Evolutionary conservation across 192 early-diverging fungal genomes (phyloP).

Genomic region (Coemansia reversa): DNA sequence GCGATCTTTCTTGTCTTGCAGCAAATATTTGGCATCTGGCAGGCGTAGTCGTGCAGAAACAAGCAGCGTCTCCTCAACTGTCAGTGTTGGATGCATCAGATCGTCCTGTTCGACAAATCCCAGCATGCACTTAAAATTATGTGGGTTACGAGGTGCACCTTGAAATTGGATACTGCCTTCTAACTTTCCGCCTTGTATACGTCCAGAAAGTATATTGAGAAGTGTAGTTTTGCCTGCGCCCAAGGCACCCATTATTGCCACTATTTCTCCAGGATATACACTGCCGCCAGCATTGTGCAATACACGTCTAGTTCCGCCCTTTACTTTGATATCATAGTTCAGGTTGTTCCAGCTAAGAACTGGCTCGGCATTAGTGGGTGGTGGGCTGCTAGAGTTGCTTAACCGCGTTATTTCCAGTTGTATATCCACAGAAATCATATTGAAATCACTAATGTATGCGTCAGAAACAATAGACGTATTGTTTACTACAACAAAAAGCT

Average conservation of each 20-base stretch:
- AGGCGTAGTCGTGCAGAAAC: constrained; percentile 71
- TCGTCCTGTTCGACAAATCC: constrained; percentile 54
- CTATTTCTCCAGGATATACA: constrained; percentile 65
- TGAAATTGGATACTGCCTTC: constrained; percentile 56
- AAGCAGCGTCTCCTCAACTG: constrained; percentile 71
- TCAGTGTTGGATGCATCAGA: constrained; percentile 55
- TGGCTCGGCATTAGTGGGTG: constrained; percentile 1
- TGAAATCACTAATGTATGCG: no score
- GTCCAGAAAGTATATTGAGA: constrained; percentile 71
- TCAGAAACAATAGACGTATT: no score
- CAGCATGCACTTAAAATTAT: constrained; percentile 36
- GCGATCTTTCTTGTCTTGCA: constrained; percentile 49
- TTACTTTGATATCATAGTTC: constrained; percentile 35
- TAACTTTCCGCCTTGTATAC: constrained; percentile 55
- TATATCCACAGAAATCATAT: no score
- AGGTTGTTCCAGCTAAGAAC: constrained; percentile 36
- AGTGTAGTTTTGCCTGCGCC: constrained; percentile 87
- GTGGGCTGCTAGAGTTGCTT: no score
- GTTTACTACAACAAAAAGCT: no score
- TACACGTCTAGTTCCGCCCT: constrained; percentile 37
- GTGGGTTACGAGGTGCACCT: constrained; percentile 33
- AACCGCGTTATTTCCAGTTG: no score
- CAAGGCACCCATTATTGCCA: constrained; percentile 86
- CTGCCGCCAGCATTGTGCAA: constrained; percentile 66
- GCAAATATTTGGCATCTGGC: constrained; percentile 50